Percentiles rank a stretch among this genome's conserved stretches.
phyloP scores from a whole-genome alignment of 345 rosid genomes.

The Aurinia saxatilis region DNA sequence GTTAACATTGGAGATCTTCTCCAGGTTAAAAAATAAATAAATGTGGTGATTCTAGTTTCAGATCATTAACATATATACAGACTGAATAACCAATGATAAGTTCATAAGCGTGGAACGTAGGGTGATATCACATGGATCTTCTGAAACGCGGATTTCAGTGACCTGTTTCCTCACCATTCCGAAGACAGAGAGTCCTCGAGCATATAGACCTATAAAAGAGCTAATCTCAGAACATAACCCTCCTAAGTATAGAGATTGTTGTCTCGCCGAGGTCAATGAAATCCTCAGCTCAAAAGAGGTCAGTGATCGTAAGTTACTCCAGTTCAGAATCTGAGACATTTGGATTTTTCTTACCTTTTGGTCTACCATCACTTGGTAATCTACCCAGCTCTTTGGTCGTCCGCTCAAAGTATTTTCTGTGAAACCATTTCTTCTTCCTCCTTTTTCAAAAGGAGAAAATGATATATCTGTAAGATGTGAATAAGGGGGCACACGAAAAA shows the following conservation, averaged over 20 bases:
- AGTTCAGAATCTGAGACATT: neutral
- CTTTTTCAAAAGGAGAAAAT: too few relatives aligned
- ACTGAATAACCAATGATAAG: slow-evolving; percentile 30
- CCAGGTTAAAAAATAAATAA: slow-evolving; percentile 32
- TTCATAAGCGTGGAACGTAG: slow-evolving; percentile 38
- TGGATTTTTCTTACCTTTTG: too few relatives aligned
- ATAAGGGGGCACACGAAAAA: too few relatives aligned
- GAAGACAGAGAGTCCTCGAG: slow-evolving; percentile 4
- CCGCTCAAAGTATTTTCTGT: too few relatives aligned
- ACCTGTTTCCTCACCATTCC: slow-evolving; percentile 34
- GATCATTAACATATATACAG: neutral
- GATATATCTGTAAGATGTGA: too few relatives aligned
- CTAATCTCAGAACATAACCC: slow-evolving; percentile 41
- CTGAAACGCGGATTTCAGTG: slow-evolving; percentile 30
- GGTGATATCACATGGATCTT: slow-evolving; percentile 32
- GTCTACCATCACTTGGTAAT: neutral
- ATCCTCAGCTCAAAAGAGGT: neutral
- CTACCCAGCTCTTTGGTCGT: too few relatives aligned
- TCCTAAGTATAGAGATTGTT: slow-evolving; percentile 34
- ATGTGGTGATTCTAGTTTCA: neutral
- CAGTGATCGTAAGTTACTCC: neutral
- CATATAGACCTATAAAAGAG: slow-evolving; percentile 38
- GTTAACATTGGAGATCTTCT: slow-evolving; percentile 53
- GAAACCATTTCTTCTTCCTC: too few relatives aligned
- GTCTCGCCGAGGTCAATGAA: neutral